Base-by-base conservation (phyloP, 495 filamentous ascomycete genomes). In the Penicillium cinerascens region DNA sequence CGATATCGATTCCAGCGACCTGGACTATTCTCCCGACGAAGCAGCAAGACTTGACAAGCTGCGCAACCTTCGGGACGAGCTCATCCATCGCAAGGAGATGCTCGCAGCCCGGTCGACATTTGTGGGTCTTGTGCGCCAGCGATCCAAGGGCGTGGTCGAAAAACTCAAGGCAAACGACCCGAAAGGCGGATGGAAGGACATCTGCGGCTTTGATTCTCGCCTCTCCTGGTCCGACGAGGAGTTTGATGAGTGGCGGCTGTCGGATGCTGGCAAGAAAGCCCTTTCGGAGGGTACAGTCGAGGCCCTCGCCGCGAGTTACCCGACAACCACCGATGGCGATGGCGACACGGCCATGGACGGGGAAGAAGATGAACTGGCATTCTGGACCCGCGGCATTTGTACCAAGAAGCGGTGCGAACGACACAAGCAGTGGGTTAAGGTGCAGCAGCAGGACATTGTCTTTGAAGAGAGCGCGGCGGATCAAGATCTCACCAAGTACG, bases 151-250 rank as follows among this genome's bases (percentile, higher is more conserved):
- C 20, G 56, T 79, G 4, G 66, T 78, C 0, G 76, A 78, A 17
- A 65, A 68, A 18, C 29, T 80, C 39, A 79, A 78, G 61, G 66
- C 75, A 45, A 68, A 65, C 18, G 77, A 79, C 3, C 76, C 73
- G 2, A 76, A 78, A 42, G 72, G 73, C n/a, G 73, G 74, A 42
- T 78, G 73, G 74, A 87, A 87, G 59, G 78, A 82, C 50, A 78
- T 85, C 44, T 88, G 86, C 56, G 85, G 86, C 17, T 87, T 82
- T 54, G 84, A 87, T 61, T 63, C 74, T 15, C 70, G 84, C 22
- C 67, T 87, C 3, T 67, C 79, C 2, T 83, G 84, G 80, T 77
- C 76, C 13, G 82, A 86, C 49, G 71, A 76, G 38, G 78, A 86
- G 58, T 87, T 88, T 58, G 73, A 78, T 42, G 72, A 75, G n/a